Evolutionary conservation across 768 basidiomycete species (phyloP).

Genomic region (Mrakia frigida): DNA sequence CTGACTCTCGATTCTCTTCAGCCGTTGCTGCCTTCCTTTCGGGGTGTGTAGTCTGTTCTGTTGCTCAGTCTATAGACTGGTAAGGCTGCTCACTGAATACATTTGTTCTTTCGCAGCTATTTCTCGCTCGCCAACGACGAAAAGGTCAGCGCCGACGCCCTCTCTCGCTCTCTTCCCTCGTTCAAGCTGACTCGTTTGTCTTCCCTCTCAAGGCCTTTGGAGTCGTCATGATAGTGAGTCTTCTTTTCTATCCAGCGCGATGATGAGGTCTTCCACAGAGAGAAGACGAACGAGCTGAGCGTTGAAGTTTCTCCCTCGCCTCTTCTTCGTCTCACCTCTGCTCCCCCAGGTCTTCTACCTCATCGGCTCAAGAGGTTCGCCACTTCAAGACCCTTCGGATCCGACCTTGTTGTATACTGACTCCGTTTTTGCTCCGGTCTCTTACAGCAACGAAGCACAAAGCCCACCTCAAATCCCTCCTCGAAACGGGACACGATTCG

Average conservation of each 20-base stretch:
- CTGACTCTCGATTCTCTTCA: neutral
- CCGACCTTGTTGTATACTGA: neutral
- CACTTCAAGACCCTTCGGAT: neutral
- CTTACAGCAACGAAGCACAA: constrained; percentile 2
- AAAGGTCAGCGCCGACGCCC: no score
- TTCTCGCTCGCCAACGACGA: no score
- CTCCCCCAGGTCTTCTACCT: constrained; percentile 8
- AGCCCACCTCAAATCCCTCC: constrained; percentile 8
- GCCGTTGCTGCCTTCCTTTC: neutral
- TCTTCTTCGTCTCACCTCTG: neutral
- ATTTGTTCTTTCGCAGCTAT: no score
- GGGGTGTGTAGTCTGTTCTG: neutral
- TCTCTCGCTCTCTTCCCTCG: no score
- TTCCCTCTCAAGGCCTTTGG: neutral
- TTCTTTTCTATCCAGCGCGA: neutral
- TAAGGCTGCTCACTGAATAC: no score
- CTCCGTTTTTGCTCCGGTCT: neutral
- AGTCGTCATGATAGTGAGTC: neutral
- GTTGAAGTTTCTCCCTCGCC: neutral
- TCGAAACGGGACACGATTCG: neutral
- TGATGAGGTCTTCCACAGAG: neutral
- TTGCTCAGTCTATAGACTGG: no score
- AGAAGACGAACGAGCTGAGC: neutral
- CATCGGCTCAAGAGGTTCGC: constrained; percentile 1
- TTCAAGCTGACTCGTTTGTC: neutral